Evolutionary conservation across 371 early-diverging fungal species (phyloP).

Genomic region (Saksenaea oblongispora): DNA sequence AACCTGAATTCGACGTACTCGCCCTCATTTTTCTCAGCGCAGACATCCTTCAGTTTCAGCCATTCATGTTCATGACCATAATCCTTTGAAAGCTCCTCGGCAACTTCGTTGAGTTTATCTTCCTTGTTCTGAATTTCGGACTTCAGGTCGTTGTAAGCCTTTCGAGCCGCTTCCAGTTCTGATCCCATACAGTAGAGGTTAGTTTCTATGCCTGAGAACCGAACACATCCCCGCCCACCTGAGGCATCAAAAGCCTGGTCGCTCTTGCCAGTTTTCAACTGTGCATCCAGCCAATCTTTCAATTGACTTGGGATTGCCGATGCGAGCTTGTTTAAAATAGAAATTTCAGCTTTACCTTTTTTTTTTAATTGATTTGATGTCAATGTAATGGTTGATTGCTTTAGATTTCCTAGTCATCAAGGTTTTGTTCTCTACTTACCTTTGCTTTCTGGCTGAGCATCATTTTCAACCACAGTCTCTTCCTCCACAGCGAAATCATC

Average conservation of each 20-base stretch:
- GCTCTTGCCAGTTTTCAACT: background rate
- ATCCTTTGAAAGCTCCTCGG: slow-evolving; percentile 55
- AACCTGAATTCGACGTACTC: slow-evolving; percentile 58
- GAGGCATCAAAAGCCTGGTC: slow-evolving; percentile 2
- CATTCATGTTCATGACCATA: slow-evolving; percentile 64
- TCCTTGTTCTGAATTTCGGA: slow-evolving; percentile 32
- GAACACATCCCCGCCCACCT: slow-evolving; percentile 7
- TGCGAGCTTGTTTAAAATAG: slow-evolving; percentile 9
- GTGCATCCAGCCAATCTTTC: slow-evolving; percentile 9
- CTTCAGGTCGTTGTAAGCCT: slow-evolving; percentile 37
- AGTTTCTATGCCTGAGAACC: background rate
- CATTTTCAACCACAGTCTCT: slow-evolving; percentile 16
- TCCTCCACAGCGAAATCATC: slow-evolving; percentile 11
- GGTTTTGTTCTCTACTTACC: slow-evolving; percentile 12
- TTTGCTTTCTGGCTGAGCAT: slow-evolving; percentile 10
- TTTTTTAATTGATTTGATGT: background rate
- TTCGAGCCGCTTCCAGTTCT: slow-evolving; percentile 44
- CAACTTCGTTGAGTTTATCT: slow-evolving; percentile 37
- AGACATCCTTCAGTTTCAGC: slow-evolving; percentile 64
- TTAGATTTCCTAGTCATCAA: background rate
- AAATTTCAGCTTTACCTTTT: slow-evolving; percentile 17
- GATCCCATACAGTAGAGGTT: slow-evolving; percentile 1
- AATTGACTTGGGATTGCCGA: slow-evolving; percentile 13
- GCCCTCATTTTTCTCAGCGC: slow-evolving; percentile 67
- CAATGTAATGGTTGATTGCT: background rate